phyloP scores from a whole-genome alignment of 768 basidiomycete species.

The Mycena vitilis region DNA sequence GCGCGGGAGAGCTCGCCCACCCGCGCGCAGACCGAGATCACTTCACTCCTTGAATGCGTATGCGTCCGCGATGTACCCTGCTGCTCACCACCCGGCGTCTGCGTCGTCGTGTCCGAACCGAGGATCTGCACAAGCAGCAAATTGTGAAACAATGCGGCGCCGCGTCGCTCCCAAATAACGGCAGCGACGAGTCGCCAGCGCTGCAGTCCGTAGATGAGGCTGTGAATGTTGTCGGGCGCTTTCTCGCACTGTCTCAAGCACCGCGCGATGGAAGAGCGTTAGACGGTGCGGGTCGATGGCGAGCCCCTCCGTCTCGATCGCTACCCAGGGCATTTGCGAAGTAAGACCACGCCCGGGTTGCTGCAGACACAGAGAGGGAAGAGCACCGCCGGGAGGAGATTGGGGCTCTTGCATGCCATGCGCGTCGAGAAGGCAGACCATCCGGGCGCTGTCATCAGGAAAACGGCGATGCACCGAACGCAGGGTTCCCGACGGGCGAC shows the following conservation, averaged over 20 bases:
- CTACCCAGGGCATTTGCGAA: constrained; percentile 57
- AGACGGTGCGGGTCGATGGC: constrained; percentile 68
- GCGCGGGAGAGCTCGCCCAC: constrained; percentile 79
- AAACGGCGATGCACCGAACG: neutral
- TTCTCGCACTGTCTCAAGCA: constrained; percentile 60
- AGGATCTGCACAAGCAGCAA: constrained; percentile 78
- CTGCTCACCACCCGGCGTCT: constrained; percentile 42
- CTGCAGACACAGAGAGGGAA: constrained; percentile 40
- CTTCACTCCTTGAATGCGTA: constrained; percentile 78
- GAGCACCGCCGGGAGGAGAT: constrained; percentile 6
- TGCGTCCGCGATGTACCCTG: constrained; percentile 61
- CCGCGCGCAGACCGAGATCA: constrained; percentile 78
- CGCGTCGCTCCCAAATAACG: constrained; percentile 76
- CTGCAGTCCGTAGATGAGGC: constrained; percentile 54
- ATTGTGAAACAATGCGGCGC: constrained; percentile 84
- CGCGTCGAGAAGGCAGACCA: constrained; percentile 57
- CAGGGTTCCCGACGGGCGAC: neutral
- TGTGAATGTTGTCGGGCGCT: constrained; percentile 66
- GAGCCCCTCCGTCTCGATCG: constrained; percentile 72
- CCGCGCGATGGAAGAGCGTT: constrained; percentile 69
- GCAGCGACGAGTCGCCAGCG: constrained; percentile 42
- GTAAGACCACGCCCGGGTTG: constrained; percentile 16
- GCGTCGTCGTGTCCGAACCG: constrained; percentile 57
- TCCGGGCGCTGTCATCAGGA: neutral
- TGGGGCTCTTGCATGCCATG: constrained; percentile 42